Base-by-base conservation (phyloP, 768 basidiomycete species). In the Lactifluus echinatus region DNA sequence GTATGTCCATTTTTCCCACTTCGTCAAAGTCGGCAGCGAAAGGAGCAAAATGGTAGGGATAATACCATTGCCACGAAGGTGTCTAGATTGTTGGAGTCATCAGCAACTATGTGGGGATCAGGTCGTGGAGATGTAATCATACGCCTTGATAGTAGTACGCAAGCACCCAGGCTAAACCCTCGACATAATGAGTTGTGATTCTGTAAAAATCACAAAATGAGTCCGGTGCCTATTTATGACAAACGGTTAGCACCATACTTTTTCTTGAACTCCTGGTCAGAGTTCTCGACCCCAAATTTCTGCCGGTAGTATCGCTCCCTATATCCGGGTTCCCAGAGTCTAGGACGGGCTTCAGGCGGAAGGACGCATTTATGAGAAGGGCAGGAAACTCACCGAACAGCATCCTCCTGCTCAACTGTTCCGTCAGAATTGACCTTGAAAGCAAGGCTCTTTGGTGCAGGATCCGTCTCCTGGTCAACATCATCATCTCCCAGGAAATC, bases 111-210 rank as follows among this genome's bases (percentile, higher is more conserved):
- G 19, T 28, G 4, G 8, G 39, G 48, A 42, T 44, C 50, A 28
- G 14, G 24, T 10, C 23, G 31, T n/a, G 39, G 49, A 19, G 52
- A 34, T 23, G 10, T 29, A 31, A 17, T 71, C 83, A 60, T 70
- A 96, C 93, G 66, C 96, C 96, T 79, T 98, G 95, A 68, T 98
- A 99, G 68, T 99, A 98, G 71, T 99, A 99, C 58, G 87, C 84
- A 58, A 99, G 71, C 2, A 99, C 96, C 96, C 96, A 98, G 36
- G 84, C 83, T 48, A 99, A 75, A 28, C 96, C 96, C 72, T 99
- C 93, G 44, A 97, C 77, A 69, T 99, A 99, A n/a, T 74, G 71
- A 63, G 78, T 80, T 2, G 90, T 86, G 57, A 98, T 64, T 61
- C 93, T 97, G 64, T n/a, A n/a, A 1, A 48, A 48, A 45, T 21